Conservation (phyloP, 2,329 filamentous ascomycete species). For the Huntiella savannae region DNA sequence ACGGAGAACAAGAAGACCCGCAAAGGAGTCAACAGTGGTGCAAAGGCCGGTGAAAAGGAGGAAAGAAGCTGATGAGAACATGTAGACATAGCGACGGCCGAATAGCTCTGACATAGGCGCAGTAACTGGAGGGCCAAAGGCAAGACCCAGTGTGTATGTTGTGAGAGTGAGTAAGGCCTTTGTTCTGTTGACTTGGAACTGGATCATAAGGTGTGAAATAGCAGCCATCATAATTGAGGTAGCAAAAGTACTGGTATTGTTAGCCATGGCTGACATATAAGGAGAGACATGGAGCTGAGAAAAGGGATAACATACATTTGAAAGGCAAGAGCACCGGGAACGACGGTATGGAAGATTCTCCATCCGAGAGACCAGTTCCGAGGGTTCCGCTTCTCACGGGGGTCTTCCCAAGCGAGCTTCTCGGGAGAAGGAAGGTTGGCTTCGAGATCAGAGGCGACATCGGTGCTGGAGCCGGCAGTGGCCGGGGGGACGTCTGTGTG, state of each 20-base stretch:
- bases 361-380: slow-evolving; percentile 10
- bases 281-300: background rate
- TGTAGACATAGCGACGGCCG: slow-evolving; percentile 35
- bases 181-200: slow-evolving; percentile 36
- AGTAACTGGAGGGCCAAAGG: slow-evolving; percentile 37
- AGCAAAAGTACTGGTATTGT: slow-evolving; percentile 26
- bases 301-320: slow-evolving; percentile 8
- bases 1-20: slow-evolving; percentile 30
- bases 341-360: slow-evolving; percentile 10
- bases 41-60: slow-evolving; percentile 37
- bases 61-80: slow-evolving; percentile 27
- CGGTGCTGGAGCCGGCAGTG: background rate
- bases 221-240: slow-evolving; percentile 35
- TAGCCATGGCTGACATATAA: background rate
- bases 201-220: slow-evolving; percentile 24
- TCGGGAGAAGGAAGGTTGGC: background rate
- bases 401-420: slow-evolving; percentile 7
- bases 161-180: slow-evolving; percentile 39
- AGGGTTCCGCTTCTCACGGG: slow-evolving; percentile 12
- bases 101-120: slow-evolving; percentile 39
- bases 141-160: slow-evolving; percentile 40
- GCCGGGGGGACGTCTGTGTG: background rate
- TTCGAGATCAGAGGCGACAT: slow-evolving; percentile 1
- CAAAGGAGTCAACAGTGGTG: slow-evolving; percentile 29
- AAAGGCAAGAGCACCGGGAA: slow-evolving; percentile 12